Conservation (phyloP, 2,329 filamentous ascomycete genomes). For the Aspergillus quadrilineatus region DNA sequence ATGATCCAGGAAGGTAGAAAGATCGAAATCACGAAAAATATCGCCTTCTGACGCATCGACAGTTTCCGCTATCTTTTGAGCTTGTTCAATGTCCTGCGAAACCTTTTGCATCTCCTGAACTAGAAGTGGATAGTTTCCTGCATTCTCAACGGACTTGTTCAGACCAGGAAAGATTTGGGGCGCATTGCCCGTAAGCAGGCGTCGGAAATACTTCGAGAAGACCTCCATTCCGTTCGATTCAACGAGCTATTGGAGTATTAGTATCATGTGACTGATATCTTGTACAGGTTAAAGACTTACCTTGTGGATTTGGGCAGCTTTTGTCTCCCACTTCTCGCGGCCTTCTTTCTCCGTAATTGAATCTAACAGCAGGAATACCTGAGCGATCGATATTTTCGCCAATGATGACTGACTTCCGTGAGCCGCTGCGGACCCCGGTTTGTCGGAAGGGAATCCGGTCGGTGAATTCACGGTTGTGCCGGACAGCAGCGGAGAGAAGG, state of each 20-base stretch:
- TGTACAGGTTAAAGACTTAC: constrained; percentile 50
- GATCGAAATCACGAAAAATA: constrained; percentile 91
- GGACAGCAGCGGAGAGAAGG: constrained; percentile 61
- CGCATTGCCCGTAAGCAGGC: constrained; percentile 87
- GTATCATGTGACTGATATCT: neutral
- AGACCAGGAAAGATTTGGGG: constrained; percentile 82
- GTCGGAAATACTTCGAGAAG: constrained; percentile 91
- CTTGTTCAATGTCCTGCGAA: constrained; percentile 74
- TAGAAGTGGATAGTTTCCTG: constrained; percentile 80
- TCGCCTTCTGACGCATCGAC: constrained; percentile 90
- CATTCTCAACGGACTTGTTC: constrained; percentile 69
- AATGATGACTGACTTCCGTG: constrained; percentile 61
- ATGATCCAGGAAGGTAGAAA: constrained; percentile 93
- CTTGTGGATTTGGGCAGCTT: constrained; percentile 88
- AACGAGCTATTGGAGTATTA: constrained; percentile 64
- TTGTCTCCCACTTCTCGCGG: constrained; percentile 85
- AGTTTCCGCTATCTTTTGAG: constrained; percentile 86
- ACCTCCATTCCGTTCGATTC: constrained; percentile 99
- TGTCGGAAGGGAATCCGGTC: constrained; percentile 52
- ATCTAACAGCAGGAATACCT: constrained; percentile 90
- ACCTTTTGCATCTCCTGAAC: constrained; percentile 84
- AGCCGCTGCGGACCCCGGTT: constrained; percentile 45
- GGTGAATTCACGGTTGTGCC: constrained; percentile 55
- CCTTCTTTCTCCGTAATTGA: constrained; percentile 94
- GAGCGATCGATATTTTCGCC: constrained; percentile 90